A percentile compares a stretch with the other conserved stretches of the same genome.
phyloP scores from a whole-genome alignment of 345 rosid species.

The Aquilaria malaccensis region DNA sequence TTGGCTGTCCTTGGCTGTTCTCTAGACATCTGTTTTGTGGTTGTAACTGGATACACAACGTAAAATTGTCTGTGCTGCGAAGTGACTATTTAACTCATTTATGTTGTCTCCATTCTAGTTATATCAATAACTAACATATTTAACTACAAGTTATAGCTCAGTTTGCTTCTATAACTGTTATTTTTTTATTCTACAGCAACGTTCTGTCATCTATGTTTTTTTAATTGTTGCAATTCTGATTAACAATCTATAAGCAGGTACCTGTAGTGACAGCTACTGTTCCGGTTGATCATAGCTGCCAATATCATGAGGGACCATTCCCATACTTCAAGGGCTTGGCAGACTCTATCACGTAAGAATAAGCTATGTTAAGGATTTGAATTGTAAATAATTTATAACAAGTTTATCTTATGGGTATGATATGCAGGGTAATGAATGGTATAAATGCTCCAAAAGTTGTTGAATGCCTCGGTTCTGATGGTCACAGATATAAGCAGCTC shows the following conservation, averaged over 20 bases:
- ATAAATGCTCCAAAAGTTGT: constrained; percentile 95
- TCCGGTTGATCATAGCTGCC: constrained; percentile 72
- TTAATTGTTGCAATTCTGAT: background rate
- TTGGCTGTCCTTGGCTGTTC: too few relatives aligned
- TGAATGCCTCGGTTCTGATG: constrained; percentile 94
- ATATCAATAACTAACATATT: too few relatives aligned
- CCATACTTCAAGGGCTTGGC: constrained; percentile 78
- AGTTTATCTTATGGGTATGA: constrained; percentile 17
- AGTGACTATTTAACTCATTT: too few relatives aligned
- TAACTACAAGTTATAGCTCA: too few relatives aligned
- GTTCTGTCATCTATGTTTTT: constrained; percentile 10
- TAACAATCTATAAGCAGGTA: constrained; percentile 36
- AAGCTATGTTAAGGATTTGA: constrained; percentile 11
- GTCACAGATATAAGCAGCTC: constrained; percentile 75
- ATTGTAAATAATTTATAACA: constrained; percentile 10
- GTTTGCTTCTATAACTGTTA: background rate
- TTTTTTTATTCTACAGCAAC: background rate
- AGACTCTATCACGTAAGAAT: constrained; percentile 62
- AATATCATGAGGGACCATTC: constrained; percentile 75
- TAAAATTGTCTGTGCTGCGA: too few relatives aligned
- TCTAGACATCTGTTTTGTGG: constrained; percentile 2
- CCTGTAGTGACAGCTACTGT: constrained; percentile 90
- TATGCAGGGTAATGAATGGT: constrained; percentile 84
- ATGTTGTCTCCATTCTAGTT: too few relatives aligned
- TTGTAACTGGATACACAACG: background rate